These are phyloP conservation scores for Coffea humblotiana DNA, from an alignment of 305 asterid species.

Conservation along the genomic window DNA sequence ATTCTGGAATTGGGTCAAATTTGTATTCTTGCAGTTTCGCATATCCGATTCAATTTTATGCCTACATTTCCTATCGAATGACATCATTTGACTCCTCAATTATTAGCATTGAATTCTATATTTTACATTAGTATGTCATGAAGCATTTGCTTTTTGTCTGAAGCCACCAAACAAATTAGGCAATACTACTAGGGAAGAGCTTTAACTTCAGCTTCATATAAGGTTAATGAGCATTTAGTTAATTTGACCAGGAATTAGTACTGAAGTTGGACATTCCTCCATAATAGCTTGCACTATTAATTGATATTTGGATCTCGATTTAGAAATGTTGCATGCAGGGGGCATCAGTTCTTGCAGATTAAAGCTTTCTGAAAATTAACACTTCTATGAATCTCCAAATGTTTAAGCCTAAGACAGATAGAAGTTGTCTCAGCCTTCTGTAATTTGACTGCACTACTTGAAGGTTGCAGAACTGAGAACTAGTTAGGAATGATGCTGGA, in stretches of 20 bases:
- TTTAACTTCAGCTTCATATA: neutral
- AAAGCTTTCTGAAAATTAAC: neutral
- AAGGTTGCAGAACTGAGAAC: neutral
- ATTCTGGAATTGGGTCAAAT: conserved; percentile 28
- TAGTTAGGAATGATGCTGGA: neutral
- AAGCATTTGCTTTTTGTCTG: conserved; percentile 7
- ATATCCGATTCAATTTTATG: conserved; percentile 15
- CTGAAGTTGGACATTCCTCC: neutral
- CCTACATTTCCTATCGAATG: conserved; percentile 15
- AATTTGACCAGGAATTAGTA: neutral
- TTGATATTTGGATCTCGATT: neutral
- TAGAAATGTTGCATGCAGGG: neutral
- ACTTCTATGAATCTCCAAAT: neutral
- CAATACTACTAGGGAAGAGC: neutral
- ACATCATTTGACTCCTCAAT: conserved; percentile 31
- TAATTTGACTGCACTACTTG: neutral
- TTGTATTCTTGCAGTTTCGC: conserved; percentile 21
- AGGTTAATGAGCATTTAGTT: neutral
- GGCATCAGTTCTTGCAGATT: neutral
- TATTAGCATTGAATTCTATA: conserved; percentile 20
- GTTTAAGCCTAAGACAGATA: neutral
- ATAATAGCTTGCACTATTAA: neutral
- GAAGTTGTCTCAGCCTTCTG: neutral
- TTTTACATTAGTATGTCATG: neutral
- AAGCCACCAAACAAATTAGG: neutral